Base-by-base conservation (phyloP, 129 eudicot species). In the Flaveria bidentis region DNA sequence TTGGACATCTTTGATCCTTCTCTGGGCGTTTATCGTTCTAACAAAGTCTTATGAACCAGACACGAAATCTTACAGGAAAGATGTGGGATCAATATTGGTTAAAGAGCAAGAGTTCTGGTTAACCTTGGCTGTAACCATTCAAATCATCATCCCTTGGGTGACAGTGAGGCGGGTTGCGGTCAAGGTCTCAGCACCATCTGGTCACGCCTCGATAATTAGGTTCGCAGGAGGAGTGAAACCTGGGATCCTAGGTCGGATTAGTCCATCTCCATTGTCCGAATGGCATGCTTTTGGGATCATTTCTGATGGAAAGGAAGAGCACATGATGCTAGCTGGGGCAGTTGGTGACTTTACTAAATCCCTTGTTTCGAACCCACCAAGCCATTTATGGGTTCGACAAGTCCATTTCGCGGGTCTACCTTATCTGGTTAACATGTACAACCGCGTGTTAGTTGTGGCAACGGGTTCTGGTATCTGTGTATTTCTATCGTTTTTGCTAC, bases 241-340 rank as follows among this genome's bases (percentile, higher is more conserved):
- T 0, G 93, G 96, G 44, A 80, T 90, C 10, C 56, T 91, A 39
- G 96, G 96, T n/a, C 63, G 96, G 23, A 88, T 91, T 2, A 91
- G 96, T 67, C 96, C 89, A 1, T 91, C 96, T 0, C 96, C 96
- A 0, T 64, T 88, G 50, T 91, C 93, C 2, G 96, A 91, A 71
- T 91, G 93, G 96, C 96, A 91, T 9, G 93, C 96, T 0, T 90
- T 90, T 5, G 96, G 93, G 10, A 90, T 88, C 13, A 88, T 91
- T 51, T 91, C 93, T 0, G 88, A 88, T 67, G 84, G 85, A 7
- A 91, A 84, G 68, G 74, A 81, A 3, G 91, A 88, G 53, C 96
- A 91, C 85, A 91, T 91, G 93, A 91, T 91, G 96, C 50, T 91
- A 33, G 93, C 93, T 0, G 96, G 93, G 9, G 96, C 96, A 0